Evolutionary conservation across 768 basidiomycete genomes (phyloP).

Genomic region (Flagelloscypha sp.): DNA sequence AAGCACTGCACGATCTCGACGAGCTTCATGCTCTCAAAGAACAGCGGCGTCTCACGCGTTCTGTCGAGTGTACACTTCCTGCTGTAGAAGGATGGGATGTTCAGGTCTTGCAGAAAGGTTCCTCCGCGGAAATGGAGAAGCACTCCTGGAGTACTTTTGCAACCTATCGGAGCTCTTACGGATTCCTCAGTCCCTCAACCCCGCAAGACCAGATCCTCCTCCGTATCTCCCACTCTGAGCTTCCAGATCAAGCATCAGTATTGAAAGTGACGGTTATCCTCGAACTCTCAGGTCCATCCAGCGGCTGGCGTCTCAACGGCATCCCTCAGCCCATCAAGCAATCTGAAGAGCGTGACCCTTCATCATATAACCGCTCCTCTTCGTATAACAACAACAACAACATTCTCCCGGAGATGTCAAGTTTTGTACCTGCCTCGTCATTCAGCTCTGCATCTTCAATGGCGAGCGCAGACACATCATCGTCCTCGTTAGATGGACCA

Average conservation of each 20-base stretch:
- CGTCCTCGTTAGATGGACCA: constrained; percentile 28
- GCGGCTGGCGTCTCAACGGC: constrained; percentile 82
- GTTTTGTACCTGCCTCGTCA: constrained; percentile 54
- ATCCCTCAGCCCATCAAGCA: constrained; percentile 60
- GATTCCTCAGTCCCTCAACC: constrained; percentile 21
- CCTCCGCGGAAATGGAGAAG: constrained; percentile 60
- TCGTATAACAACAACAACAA: constrained; percentile 28
- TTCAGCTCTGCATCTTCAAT: constrained; percentile 59
- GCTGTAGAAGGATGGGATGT: constrained; percentile 80
- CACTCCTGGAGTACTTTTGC: constrained; percentile 69
- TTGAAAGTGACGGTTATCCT: constrained; percentile 75
- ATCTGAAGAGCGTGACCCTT: constrained; percentile 60
- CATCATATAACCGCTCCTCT: constrained; percentile 49
- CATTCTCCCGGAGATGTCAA: constrained; percentile 61
- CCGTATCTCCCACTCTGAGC: constrained; percentile 61
- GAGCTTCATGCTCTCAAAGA: constrained; percentile 60
- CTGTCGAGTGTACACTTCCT: constrained; percentile 77
- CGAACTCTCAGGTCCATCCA: constrained; percentile 70
- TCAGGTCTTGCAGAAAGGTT: constrained; percentile 66
- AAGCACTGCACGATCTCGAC: constrained; percentile 41
- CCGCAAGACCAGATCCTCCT: constrained; percentile 49
- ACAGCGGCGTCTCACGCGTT: constrained; percentile 59
- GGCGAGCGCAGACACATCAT: constrained; percentile 24
- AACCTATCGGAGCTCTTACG: constrained; percentile 34
- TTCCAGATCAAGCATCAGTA: constrained; percentile 67